Conservation (phyloP, 2,329 filamentous ascomycete species). For the Blumeria hordei region DNA sequence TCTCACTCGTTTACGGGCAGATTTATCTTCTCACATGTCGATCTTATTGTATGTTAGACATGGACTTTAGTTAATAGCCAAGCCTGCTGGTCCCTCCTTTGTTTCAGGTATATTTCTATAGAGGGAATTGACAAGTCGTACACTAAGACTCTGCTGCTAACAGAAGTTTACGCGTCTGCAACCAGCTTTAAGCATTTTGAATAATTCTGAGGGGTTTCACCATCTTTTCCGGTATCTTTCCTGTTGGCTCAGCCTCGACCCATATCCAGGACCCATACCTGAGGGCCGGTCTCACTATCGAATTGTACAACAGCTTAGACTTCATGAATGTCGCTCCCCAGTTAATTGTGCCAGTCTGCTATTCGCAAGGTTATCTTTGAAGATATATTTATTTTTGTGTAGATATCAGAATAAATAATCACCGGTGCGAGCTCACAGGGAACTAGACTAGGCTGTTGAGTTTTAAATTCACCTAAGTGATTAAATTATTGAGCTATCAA, state of each 20-base stretch:
- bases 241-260: neutral
- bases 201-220: neutral
- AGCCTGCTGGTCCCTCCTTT: neutral
- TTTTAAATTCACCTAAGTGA: no score
- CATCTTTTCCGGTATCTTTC: neutral
- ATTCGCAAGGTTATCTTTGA: no score
- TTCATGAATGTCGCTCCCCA: neutral
- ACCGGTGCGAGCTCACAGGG: no score
- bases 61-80: neutral
- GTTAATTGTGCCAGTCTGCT: neutral
- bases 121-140: neutral
- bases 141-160: neutral
- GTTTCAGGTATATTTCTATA: neutral
- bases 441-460: no score
- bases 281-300: conserved; percentile 1
- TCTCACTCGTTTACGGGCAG: neutral
- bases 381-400: no score
- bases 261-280: neutral
- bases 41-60: neutral
- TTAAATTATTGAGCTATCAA: no score
- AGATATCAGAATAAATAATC: no score
- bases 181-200: neutral
- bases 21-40: neutral
- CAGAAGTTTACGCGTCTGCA: neutral
- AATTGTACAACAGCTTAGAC: neutral